Base-by-base conservation (phyloP, 768 basidiomycete species). In the Leccinum olivaceopallidum region DNA sequence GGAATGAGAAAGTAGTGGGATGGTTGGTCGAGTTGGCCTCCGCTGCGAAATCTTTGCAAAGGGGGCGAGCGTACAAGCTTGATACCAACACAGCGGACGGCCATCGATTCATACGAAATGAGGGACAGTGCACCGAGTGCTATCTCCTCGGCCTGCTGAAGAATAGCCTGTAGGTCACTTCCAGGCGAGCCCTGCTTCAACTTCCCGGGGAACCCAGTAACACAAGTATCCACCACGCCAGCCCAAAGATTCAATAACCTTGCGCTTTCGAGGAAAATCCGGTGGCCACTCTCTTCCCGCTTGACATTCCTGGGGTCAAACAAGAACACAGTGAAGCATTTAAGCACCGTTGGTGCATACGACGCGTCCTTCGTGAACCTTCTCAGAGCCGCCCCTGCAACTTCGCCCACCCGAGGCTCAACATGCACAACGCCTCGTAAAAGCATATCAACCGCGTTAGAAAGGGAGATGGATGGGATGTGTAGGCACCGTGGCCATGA, bases 401-500 rank as follows among this genome's bases (percentile, higher is more conserved):
- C 83, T n/a, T 88, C 86, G 39, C 82, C 83, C 2, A 96, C 79
- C 3, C 76, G 66, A 2, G 92, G 90, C 63, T 97, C 93, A 34
- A 94, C 85, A 64, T 96, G 94, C 26, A 92, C 80, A n/a, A 92
- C 83, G 2, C 90, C 91, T 36, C 86, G 83, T 51, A 95, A 78
- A 26, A 95, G 82, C 80, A 93, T 86, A 64, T 93, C 89, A 55
- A 93, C 79, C 1, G 86, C 83, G 48, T 89, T 87, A 12, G 79
- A 69, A 53, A 89, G 71, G 48, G 83, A 67, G 34, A 84, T 73
- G 5, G 77, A 77, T 5, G 81, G 78, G 3, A 80, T 74, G 68
- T 87, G 84, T 48, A 94, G 78, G 66, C 86, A 90, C 3, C 94
- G 85, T 0, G 95, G 95, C 86, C 94, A 90, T 6, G 90, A 83